phyloP scores from a whole-genome alignment of 352 stramenopile species.

The Phytopythium boreale region DNA sequence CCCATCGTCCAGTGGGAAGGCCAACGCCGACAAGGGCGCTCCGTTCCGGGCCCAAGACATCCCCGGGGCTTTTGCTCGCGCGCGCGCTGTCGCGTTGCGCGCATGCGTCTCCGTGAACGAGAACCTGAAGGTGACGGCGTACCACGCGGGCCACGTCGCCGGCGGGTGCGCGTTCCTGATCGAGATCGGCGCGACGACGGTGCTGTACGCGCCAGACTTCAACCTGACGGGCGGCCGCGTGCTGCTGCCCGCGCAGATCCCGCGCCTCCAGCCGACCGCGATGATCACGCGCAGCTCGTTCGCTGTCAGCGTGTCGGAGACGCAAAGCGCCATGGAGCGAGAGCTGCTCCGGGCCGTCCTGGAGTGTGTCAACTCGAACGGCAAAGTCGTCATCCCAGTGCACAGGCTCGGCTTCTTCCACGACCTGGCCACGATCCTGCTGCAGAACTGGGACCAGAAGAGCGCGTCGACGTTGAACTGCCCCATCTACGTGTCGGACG shows the following conservation, averaged over 20 bases:
- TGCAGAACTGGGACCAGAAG: slow-evolving; percentile 67
- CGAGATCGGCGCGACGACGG: slow-evolving; percentile 64
- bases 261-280: slow-evolving; percentile 48
- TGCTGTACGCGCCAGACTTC: slow-evolving; percentile 80
- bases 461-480: slow-evolving; percentile 17
- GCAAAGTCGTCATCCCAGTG: slow-evolving; percentile 85
- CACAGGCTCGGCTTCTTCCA: slow-evolving; percentile 80
- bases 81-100: slow-evolving; percentile 47
- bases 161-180: slow-evolving; percentile 78
- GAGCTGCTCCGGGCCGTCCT: slow-evolving; percentile 77
- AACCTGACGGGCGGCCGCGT: slow-evolving; percentile 72
- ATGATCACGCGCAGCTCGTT: slow-evolving; percentile 74
- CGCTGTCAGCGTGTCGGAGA: slow-evolving; percentile 83
- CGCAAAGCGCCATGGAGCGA: slow-evolving; percentile 71
- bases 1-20: background rate
- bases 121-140: slow-evolving; percentile 74
- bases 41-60: slow-evolving; percentile 68
- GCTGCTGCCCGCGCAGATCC: slow-evolving; percentile 65
- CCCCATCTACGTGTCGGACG: slow-evolving; percentile 71
- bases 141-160: slow-evolving; percentile 73
- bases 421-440: slow-evolving; percentile 67
- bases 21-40: slow-evolving; percentile 24
- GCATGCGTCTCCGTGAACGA: slow-evolving; percentile 56
- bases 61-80: slow-evolving; percentile 42
- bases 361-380: slow-evolving; percentile 66